Conservation (phyloP, 306 rosid genomes). For the Neltuma alba region DNA sequence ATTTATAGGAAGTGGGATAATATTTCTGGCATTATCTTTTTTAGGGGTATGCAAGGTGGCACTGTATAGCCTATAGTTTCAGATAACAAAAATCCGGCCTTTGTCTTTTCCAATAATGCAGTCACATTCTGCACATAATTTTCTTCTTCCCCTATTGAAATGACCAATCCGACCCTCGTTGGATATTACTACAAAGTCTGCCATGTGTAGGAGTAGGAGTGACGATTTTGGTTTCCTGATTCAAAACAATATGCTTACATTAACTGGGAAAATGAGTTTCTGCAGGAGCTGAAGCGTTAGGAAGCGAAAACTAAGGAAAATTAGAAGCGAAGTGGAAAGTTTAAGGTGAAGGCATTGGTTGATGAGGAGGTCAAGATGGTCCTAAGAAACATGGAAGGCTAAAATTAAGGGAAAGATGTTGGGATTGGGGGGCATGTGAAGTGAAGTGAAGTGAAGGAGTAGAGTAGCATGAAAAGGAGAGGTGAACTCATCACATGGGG, state of each 20-base stretch:
- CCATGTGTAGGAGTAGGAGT: background rate
- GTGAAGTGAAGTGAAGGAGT: background rate
- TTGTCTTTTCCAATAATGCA: constrained; percentile 21
- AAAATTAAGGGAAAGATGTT: constrained; percentile 25
- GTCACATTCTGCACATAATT: background rate
- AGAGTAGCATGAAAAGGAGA: constrained; percentile 45
- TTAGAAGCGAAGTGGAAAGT: background rate
- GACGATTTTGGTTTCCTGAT: background rate
- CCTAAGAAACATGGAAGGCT: background rate
- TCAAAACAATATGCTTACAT: background rate
- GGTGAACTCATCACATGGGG: constrained; percentile 50
- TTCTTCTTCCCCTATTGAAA: constrained; percentile 4
- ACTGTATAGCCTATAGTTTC: background rate
- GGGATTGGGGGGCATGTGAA: constrained; percentile 39
- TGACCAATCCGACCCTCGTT: constrained; percentile 14
- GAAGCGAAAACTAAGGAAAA: background rate
- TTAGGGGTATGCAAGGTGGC: constrained; percentile 17
- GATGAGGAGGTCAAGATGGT: constrained; percentile 2
- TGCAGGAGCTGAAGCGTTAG: background rate
- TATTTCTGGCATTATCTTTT: background rate
- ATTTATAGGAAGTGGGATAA: constrained; percentile 22
- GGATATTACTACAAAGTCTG: background rate
- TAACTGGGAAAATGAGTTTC: background rate
- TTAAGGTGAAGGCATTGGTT: background rate
- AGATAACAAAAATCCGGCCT: background rate